Percentiles rank a stretch among this genome's conserved stretches.
These are phyloP conservation scores for Pseudotsuga menziesii DNA, from an alignment of 75 land plant genomes.

Conservation along the genomic window DNA sequence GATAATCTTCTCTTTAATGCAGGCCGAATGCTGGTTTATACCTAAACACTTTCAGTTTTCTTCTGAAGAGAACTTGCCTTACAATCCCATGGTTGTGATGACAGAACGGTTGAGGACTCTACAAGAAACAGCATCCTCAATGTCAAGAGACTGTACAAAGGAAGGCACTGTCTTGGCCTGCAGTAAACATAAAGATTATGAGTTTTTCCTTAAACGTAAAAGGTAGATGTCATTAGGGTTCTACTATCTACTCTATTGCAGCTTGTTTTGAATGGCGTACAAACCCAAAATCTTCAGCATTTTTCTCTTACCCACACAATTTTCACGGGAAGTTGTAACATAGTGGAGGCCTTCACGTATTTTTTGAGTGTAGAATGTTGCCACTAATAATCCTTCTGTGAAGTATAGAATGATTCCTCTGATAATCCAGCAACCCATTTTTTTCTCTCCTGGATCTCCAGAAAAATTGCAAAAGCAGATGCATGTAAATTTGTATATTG, in stretches of 20 bases:
- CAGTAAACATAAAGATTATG: conserved; percentile 58
- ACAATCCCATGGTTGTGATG: conserved; percentile 20
- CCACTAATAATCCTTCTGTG: no score
- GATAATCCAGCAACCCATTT: no score
- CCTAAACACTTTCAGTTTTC: neutral
- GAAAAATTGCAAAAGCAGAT: no score
- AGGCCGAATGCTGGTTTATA: conserved; percentile 59
- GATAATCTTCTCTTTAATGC: conserved; percentile 1
- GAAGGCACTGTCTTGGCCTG: conserved; percentile 11
- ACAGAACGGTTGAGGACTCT: conserved; percentile 39
- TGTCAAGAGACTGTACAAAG: conserved; percentile 37
- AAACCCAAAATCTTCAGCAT: neutral
- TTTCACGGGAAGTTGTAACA: conserved; percentile 8
- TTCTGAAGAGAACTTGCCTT: neutral
- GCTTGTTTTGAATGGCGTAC: neutral
- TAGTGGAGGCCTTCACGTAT: neutral
- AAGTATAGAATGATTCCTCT: no score
- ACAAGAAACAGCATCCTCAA: conserved; percentile 28
- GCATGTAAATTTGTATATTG: no score
- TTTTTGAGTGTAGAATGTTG: no score
- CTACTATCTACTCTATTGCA: neutral
- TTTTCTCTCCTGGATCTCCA: no score
- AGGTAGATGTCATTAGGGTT: conserved; percentile 4
- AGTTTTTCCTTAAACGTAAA: conserved; percentile 47
- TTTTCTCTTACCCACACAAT: conserved; percentile 1